phyloP scores from a whole-genome alignment of 1,284 basidiomycete genomes.

The Cryptococcus jaspeensis region DNA sequence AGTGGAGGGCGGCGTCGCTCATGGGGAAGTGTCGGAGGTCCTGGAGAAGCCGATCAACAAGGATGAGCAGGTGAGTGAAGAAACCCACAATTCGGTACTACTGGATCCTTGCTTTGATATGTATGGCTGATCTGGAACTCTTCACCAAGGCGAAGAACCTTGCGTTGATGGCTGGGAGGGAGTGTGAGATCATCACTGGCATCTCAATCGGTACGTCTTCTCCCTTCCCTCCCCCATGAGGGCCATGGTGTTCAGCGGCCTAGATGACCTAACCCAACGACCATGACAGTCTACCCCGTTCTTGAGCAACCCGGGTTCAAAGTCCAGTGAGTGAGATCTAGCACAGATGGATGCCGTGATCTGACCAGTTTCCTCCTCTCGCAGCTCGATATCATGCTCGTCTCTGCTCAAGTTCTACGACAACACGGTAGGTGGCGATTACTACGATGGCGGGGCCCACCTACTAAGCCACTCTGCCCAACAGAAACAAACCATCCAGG shows the following conservation, averaged over 20 bases:
- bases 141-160: slow-evolving; percentile 69
- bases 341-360: neutral
- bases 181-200: slow-evolving; percentile 89
- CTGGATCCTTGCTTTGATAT: neutral
- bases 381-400: slow-evolving; percentile 79
- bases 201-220: slow-evolving; percentile 67
- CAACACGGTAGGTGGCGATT: slow-evolving; percentile 55
- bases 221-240: neutral
- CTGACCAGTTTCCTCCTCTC: neutral
- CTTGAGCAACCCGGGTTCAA: slow-evolving; percentile 81
- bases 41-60: slow-evolving; percentile 84
- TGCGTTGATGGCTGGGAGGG: slow-evolving; percentile 76
- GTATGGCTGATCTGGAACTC: neutral
- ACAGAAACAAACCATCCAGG: slow-evolving; percentile 60
- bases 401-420: slow-evolving; percentile 78
- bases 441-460: neutral
- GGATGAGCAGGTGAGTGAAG: slow-evolving; percentile 63
- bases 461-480: neutral
- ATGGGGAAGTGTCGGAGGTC: slow-evolving; percentile 42
- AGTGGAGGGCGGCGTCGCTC: slow-evolving; percentile 24
- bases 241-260: neutral
- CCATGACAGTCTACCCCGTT: slow-evolving; percentile 68
- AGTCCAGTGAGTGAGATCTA: slow-evolving; percentile 60
- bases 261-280: slow-evolving; percentile 2
- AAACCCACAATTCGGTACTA: neutral